Base-by-base conservation (phyloP, 2,329 filamentous ascomycete species). In the Hymenoscyphus repandus region DNA sequence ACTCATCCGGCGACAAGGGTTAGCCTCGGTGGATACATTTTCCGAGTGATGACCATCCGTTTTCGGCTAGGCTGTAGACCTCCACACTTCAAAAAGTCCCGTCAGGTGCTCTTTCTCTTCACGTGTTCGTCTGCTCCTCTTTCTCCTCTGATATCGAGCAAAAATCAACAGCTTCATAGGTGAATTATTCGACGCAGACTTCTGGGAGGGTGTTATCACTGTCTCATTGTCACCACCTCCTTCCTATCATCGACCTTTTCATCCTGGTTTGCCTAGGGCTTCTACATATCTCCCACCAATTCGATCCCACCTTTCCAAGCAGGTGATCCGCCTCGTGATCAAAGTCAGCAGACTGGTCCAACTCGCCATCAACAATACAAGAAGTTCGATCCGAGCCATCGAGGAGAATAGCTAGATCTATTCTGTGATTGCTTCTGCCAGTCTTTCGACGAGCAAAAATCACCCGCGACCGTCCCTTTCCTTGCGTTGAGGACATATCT, bases 261-360 rank as follows among this genome's bases (percentile, higher is more conserved):
- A 40, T 30, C 27, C 31, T 31, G 18, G 33, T 54, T 45, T 42
- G 27, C 38, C 27, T 17, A 9, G 18, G 47, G 31, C 44, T 15
- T 37, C 33, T 15, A 30, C 40, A 12, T 43, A 40, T 43, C 34
- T 20, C 15, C 56, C 40, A 47, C 52, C 54, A 50, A 53, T 55
- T 52, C 45, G 45, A 34, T 13, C 33, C 11, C 17, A 32, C n/a
- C 32, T 32, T 37, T 40, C 38, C 38, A 42, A 53, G 50, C 58
- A 56, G 55, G 58, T 61, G 58, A 61, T 61, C 54, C 40, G 42
- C 52, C 42, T 49, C 49, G 49, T 46, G 49, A 48, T 48, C 47
- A 49, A 59, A 54, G 59, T 58, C 56, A 58, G 59, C 58, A 55
- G 58, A 60, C 55, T 50, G 50, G 34, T 18, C 33, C 18, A n/a